A percentile compares a stretch with the other conserved stretches of the same genome.
Conservation (phyloP, 306 rosid species). For the Pyrus pyrifolia region DNA sequence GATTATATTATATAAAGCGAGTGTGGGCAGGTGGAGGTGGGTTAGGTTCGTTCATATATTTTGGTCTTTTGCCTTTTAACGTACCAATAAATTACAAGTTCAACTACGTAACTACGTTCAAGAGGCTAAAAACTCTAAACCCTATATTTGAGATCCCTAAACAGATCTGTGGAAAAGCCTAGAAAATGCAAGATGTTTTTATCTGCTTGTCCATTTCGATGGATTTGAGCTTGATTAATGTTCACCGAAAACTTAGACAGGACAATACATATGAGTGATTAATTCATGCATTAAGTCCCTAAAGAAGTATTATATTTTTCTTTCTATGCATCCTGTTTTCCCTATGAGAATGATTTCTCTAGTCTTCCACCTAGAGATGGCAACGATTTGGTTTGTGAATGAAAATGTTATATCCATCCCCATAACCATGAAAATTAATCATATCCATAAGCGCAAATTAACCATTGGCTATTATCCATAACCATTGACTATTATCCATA, state of each 20-base stretch:
- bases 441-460: no score
- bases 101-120: neutral
- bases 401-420: no score
- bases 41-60: conserved; percentile 2
- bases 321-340: neutral
- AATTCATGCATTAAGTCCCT: neutral
- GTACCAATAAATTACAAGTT: conserved; percentile 9
- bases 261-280: neutral
- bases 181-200: neutral
- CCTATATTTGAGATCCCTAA: neutral
- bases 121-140: neutral
- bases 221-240: neutral
- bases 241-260: neutral
- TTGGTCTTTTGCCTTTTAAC: conserved; percentile 7
- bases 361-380: neutral
- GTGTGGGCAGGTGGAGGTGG: conserved; percentile 16
- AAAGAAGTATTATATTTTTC: neutral
- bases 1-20: neutral
- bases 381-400: no score
- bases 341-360: neutral
- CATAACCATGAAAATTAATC: no score
- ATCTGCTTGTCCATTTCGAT: neutral
- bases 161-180: neutral
- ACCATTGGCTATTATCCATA: no score
- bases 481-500: no score